Evolutionary conservation across 2,329 filamentous ascomycete species (phyloP).

Genomic region (Lojkania enalia): DNA sequence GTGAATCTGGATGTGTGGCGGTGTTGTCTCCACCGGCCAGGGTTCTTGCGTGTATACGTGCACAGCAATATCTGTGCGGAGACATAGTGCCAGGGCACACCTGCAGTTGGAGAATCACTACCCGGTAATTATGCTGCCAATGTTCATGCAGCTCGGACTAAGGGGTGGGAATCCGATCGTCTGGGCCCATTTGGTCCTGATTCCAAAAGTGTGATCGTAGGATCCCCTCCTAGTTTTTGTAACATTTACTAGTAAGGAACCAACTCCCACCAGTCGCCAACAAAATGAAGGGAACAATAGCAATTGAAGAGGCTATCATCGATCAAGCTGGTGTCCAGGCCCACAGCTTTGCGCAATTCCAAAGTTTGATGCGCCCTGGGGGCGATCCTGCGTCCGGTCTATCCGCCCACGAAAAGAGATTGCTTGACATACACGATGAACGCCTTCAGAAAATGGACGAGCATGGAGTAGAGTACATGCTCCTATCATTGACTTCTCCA

Average conservation of each 20-base stretch:
- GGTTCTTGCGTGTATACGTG: constrained; percentile 9
- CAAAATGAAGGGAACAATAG: constrained; percentile 32
- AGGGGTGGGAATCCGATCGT: no score
- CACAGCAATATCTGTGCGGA: constrained; percentile 1
- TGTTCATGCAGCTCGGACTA: no score
- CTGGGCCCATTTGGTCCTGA: no score
- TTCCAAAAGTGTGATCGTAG: no score
- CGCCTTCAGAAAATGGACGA: constrained; percentile 33
- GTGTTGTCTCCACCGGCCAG: constrained; percentile 1
- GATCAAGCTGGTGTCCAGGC: constrained; percentile 30
- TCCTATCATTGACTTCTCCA: constrained; percentile 33
- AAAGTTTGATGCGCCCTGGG: constrained; percentile 27
- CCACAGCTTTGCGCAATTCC: constrained; percentile 34
- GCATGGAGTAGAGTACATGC: constrained; percentile 36
- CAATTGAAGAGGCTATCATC: constrained; percentile 34
- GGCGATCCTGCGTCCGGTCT: constrained; percentile 22
- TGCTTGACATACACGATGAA: constrained; percentile 34
- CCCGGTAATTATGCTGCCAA: no score
- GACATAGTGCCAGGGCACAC: no score
- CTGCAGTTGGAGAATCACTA: no score
- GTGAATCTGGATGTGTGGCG: background rate
- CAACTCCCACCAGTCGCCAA: no score
- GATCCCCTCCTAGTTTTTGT: no score
- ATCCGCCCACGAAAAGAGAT: constrained; percentile 25
- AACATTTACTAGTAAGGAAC: no score